Base-by-base conservation (phyloP, 2,329 filamentous ascomycete genomes). In the Gnomoniopsis smithogilvyi region DNA sequence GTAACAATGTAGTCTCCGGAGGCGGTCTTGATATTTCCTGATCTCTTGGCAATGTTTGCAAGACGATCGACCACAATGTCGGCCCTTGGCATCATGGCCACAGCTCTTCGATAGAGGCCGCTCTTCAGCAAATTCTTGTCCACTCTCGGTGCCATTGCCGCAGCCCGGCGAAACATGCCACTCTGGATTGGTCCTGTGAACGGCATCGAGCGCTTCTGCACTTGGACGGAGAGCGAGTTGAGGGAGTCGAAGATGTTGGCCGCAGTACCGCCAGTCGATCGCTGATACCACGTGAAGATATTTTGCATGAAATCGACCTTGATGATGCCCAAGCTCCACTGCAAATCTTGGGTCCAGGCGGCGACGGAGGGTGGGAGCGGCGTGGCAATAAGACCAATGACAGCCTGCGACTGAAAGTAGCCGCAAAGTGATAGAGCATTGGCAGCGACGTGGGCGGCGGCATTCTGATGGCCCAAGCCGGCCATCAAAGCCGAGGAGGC, bases 261-360 rank as follows among this genome's bases (percentile, higher is more conserved):
- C 4, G 91, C 89, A 15, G 83, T 89, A 63, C 91, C 91, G 54
- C 91, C 91, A 1, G 91, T 96, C 2, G 91, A 83, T 60, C 91
- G 88, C 75, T 94, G 91, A 73, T 96, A 96, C 91, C 91, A 96
- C 34, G 90, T 93, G 58, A 90, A 88, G 68, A 95, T 88, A 21
- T 78, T 79, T 73, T 96, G 90, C 72, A 96, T 80, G 73, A 95
- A 95, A 36, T 79, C 77, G 55, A 95, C 82, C 54, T 85, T 84
- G 70, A 96, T 94, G 66, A 96, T 91, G 67, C 91, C 91, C 90
- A 96, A 92, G 68, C 86, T 91, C 91, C 91, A 96, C 72, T 92
- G 88, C 78, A 96, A 95, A 73, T 95, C 92, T 75, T 95, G 91
- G 0, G 91, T 95, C 91, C 91, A 96, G 0, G 91, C 84, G 67